These are phyloP conservation scores for Pogostemon cablin DNA, from an alignment of 257 asterid genomes.

Conservation along the genomic window DNA sequence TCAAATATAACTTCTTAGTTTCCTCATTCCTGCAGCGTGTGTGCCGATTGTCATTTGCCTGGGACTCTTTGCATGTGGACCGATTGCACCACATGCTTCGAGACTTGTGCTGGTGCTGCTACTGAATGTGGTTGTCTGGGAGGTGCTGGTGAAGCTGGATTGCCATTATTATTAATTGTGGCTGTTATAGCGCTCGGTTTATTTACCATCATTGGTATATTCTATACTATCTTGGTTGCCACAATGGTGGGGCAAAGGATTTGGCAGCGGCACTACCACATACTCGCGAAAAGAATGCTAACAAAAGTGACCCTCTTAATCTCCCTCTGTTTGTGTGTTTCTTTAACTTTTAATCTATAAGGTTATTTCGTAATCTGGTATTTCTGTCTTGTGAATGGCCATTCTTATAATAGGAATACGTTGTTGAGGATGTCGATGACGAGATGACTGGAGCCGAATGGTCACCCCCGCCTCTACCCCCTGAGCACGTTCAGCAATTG, in stretches of 20 bases:
- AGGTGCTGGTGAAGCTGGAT: slow-evolving; percentile 97
- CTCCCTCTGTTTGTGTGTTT: background rate
- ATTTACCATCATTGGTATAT: slow-evolving; percentile 87
- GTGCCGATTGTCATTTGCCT: slow-evolving; percentile 97
- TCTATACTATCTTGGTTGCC: slow-evolving; percentile 86
- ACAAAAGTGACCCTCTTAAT: slow-evolving; percentile 63
- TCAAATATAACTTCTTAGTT: background rate
- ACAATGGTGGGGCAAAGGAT: slow-evolving; percentile 97
- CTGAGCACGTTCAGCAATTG: slow-evolving; percentile 89
- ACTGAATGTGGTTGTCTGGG: slow-evolving; percentile 95
- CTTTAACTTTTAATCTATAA: background rate
- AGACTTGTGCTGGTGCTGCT: slow-evolving; percentile 78
- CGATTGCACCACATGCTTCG: slow-evolving; percentile 94
- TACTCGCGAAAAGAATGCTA: slow-evolving; percentile 91
- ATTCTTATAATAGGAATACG: slow-evolving; percentile 67
- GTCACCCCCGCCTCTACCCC: slow-evolving; percentile 85
- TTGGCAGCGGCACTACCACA: slow-evolving; percentile 98
- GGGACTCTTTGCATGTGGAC: slow-evolving; percentile 99
- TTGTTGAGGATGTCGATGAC: slow-evolving; percentile 93
- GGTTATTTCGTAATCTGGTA: background rate
- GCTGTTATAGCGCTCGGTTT: slow-evolving; percentile 84
- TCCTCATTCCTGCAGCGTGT: slow-evolving; percentile 56
- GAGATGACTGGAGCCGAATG: slow-evolving; percentile 79
- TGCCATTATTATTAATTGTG: slow-evolving; percentile 72
- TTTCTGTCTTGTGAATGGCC: background rate